These are phyloP conservation scores for Cladochytrium replicatum DNA, from an alignment of 192 early-diverging fungal species.

Conservation along the genomic window DNA sequence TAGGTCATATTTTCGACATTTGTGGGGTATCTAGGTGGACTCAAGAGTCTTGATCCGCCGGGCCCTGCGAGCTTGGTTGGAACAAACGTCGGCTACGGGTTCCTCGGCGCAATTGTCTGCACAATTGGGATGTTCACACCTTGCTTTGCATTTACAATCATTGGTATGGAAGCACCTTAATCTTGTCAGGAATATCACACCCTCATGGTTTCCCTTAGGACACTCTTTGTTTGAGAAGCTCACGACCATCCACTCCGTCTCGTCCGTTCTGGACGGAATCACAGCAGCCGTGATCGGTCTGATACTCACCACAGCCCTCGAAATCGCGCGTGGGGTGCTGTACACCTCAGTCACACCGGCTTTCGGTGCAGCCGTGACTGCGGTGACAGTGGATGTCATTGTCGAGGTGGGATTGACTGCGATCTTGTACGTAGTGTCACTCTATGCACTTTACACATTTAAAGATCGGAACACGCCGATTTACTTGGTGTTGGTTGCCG, in stretches of 20 bases:
- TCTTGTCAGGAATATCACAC: no score
- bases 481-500: conserved; percentile 14
- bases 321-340: conserved; percentile 6
- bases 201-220: no score
- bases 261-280: conserved; percentile 21
- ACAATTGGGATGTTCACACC: conserved; percentile 27
- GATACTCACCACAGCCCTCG: conserved; percentile 24
- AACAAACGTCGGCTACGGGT: conserved; percentile 15
- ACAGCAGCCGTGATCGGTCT: conserved; percentile 24
- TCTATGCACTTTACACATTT: conserved; percentile 19
- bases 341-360: background rate
- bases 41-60: background rate
- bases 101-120: conserved; percentile 19
- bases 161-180: no score
- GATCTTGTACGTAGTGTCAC: conserved; percentile 19
- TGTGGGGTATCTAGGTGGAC: conserved; percentile 26
- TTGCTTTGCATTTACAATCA: conserved; percentile 28
- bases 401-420: conserved; percentile 6
- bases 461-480: conserved; percentile 14
- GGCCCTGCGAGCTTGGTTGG: background rate
- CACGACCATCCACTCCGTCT: conserved; percentile 10
- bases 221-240: conserved; percentile 23
- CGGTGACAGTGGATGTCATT: background rate
- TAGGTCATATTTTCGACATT: conserved; percentile 40
- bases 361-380: background rate